Evolutionary conservation across 352 stramenopile genomes (phyloP).

Genomic region (Globisporangium nodosum): DNA sequence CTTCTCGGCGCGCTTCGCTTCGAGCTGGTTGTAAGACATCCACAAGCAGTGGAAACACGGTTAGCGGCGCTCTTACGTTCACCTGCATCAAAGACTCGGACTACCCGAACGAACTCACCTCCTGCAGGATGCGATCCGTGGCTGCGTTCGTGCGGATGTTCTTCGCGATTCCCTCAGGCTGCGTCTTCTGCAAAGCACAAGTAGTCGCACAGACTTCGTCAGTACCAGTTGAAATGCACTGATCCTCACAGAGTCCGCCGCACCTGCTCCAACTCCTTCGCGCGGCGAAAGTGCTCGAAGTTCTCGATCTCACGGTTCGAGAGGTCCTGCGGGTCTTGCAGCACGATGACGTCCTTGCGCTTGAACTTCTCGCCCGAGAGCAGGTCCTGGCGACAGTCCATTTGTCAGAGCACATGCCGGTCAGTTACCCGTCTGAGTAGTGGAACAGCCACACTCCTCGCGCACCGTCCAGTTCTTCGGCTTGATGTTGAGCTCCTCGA

Average conservation of each 20-base stretch:
- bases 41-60: not conserved
- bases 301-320: conserved; percentile 95
- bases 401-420: not conserved
- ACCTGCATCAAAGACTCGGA: not conserved
- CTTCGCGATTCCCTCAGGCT: conserved; percentile 16
- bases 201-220: not conserved
- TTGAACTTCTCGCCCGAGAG: conserved; percentile 90
- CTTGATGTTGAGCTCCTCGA: conserved; percentile 98
- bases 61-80: not conserved
- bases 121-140: conserved; percentile 76
- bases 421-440: not conserved
- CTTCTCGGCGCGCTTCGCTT: conserved; percentile 56
- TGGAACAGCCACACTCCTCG: not conserved
- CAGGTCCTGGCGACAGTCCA: conserved; percentile 68
- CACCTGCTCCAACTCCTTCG: conserved; percentile 44
- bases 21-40: conserved; percentile 22
- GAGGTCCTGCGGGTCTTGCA: conserved; percentile 93
- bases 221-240: not conserved
- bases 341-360: conserved; percentile 91
- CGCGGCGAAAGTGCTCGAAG: conserved; percentile 92
- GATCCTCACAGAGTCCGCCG: not conserved
- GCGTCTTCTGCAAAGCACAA: conserved; percentile 7
- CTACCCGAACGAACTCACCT: conserved; percentile 21
- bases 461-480: conserved; percentile 92
- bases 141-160: conserved; percentile 84